Conservation (phyloP, 768 basidiomycete genomes). For the Calocybe gangraenosa region DNA sequence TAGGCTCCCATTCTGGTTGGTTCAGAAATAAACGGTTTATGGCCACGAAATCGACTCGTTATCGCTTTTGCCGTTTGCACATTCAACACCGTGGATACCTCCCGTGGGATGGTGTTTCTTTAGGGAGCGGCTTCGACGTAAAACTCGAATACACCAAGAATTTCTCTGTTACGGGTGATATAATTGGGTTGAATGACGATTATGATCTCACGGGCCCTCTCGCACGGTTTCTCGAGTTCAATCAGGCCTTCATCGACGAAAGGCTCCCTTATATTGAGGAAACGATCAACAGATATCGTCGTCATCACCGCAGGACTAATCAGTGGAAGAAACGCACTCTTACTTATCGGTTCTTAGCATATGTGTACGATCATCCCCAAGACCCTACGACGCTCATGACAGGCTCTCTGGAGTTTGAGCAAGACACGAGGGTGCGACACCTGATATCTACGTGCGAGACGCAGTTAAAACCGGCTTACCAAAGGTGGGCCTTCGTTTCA, state of each 20-base stretch:
- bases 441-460: slow-evolving; percentile 42
- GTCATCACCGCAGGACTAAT: slow-evolving; percentile 43
- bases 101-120: slow-evolving; percentile 44
- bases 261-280: slow-evolving; percentile 41
- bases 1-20: slow-evolving; percentile 42
- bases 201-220: slow-evolving; percentile 59
- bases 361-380: slow-evolving; percentile 56
- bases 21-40: slow-evolving; percentile 43
- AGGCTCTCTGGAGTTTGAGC: slow-evolving; percentile 44
- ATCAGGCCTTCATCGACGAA: slow-evolving; percentile 44
- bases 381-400: slow-evolving; percentile 39
- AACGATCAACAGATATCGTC: slow-evolving; percentile 47
- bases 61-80: slow-evolving; percentile 41
- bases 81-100: slow-evolving; percentile 53
- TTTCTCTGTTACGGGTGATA: slow-evolving; percentile 42
- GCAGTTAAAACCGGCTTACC: slow-evolving; percentile 47
- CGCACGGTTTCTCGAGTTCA: slow-evolving; percentile 58
- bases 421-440: slow-evolving; percentile 50
- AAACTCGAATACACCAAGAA: slow-evolving; percentile 52
- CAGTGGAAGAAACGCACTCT: slow-evolving; percentile 49
- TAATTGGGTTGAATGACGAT: slow-evolving; percentile 63
- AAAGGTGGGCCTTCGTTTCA: slow-evolving; percentile 48
- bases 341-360: slow-evolving; percentile 57
- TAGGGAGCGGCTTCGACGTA: slow-evolving; percentile 69
- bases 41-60: slow-evolving; percentile 44